These are phyloP conservation scores for Flaveria trinervia DNA, from an alignment of 129 eudicot species.

Conservation along the genomic window DNA sequence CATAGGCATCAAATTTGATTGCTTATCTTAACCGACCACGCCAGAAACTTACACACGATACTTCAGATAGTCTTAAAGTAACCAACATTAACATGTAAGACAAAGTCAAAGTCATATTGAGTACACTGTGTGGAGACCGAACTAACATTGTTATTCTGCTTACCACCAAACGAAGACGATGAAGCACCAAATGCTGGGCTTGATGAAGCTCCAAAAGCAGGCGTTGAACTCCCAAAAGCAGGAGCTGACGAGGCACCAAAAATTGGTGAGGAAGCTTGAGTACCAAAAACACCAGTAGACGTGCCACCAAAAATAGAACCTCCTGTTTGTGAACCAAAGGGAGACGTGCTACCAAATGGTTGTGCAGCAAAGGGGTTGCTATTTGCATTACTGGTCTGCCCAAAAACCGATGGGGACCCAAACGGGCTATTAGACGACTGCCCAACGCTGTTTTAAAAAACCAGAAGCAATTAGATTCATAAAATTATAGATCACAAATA, in stretches of 20 bases:
- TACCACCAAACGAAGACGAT: conserved; percentile 70
- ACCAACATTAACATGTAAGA: conserved; percentile 4
- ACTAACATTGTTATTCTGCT: conserved; percentile 10
- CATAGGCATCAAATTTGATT: background rate
- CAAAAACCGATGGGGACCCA: conserved; percentile 84
- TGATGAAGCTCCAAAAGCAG: conserved; percentile 73
- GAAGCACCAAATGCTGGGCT: conserved; percentile 71
- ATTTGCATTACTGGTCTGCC: conserved; percentile 68
- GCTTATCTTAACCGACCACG: conserved; percentile 9
- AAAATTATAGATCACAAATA: background rate
- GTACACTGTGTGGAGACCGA: background rate
- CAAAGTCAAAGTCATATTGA: conserved; percentile 10
- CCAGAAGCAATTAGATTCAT: conserved; percentile 6
- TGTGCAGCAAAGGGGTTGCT: conserved; percentile 89
- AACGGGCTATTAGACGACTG: conserved; percentile 83
- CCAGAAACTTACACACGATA: background rate
- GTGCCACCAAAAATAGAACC: conserved; percentile 80
- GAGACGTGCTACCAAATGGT: conserved; percentile 80
- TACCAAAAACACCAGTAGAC: conserved; percentile 90
- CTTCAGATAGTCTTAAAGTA: background rate
- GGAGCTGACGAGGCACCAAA: conserved; percentile 88
- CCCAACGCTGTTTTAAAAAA: conserved; percentile 66
- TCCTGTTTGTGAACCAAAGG: conserved; percentile 89
- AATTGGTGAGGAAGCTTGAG: conserved; percentile 71
- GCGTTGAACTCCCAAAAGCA: conserved; percentile 70